A percentile compares a stretch with the other conserved stretches of the same genome.
These are phyloP conservation scores for Diaporthe destruens DNA, from an alignment of 2,329 filamentous ascomycete genomes.

Conservation along the genomic window DNA sequence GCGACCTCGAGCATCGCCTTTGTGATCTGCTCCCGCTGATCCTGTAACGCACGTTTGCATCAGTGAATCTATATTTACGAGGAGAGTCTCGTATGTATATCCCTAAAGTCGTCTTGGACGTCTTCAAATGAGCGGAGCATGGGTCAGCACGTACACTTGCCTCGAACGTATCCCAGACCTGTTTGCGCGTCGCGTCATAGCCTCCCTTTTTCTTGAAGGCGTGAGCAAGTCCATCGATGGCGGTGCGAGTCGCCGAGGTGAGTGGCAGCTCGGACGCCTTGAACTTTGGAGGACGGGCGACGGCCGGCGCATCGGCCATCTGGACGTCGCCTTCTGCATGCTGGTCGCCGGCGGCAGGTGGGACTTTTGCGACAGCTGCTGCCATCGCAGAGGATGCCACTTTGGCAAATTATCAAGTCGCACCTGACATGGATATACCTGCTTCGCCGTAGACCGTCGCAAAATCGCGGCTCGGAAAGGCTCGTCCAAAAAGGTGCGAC, in stretches of 20 bases:
- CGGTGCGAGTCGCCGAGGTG: constrained; percentile 77
- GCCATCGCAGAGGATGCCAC: constrained; percentile 37
- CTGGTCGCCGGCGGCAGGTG: constrained; percentile 31
- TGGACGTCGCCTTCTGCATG: constrained; percentile 42
- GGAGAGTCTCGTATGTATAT: not conserved
- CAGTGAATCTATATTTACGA: not conserved
- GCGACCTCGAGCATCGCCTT: constrained; percentile 77
- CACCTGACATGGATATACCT: not conserved
- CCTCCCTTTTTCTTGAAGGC: constrained; percentile 89
- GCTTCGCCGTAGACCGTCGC: not conserved
- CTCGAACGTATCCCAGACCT: constrained; percentile 81
- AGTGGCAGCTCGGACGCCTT: constrained; percentile 83
- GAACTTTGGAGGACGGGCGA: constrained; percentile 61
- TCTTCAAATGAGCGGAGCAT: too few species aligned
- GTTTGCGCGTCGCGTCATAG: constrained; percentile 82
- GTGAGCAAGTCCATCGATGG: constrained; percentile 81
- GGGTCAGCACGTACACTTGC: constrained; percentile 67
- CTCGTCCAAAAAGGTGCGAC: not conserved
- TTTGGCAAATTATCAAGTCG: constrained; percentile 19
- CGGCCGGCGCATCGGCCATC: constrained; percentile 70
- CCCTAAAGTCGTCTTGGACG: not conserved
- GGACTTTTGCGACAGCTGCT: constrained; percentile 31
- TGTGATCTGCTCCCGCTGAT: constrained; percentile 76
- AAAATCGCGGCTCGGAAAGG: not conserved
- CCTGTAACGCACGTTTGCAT: constrained; percentile 57